Evolutionary conservation across 495 filamentous ascomycete genomes (phyloP), one percentile per base, ranked within the genome.

Genomic region (Daldinia caldariorum): DNA sequence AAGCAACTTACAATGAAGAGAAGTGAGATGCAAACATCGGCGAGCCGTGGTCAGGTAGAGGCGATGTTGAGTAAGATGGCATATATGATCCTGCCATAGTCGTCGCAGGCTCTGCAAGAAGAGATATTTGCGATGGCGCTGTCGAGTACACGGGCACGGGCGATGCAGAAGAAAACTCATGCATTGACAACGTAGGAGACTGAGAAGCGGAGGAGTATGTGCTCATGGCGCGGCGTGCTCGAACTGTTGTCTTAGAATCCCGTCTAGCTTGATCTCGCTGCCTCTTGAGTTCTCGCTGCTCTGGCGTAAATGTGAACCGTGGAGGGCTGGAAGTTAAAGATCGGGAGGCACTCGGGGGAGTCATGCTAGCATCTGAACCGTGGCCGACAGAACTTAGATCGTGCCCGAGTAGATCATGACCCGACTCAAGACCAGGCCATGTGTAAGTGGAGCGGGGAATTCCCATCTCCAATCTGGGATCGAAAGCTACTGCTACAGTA

Each of bases 261-360:
- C 80, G 78, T 26, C 83, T 76, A 35, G 77, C 81, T 56, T 82
- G 82, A 60, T 84, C 82, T 45, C 78, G 76, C 61, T 85, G 83
- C 47, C 80, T 78, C 71, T 84, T 85, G 4, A 84, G 70, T 57
- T 83, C 82, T 50, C 83, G 77, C 67, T 84, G 82, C 67, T 84
- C 82, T 4, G 82, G 74, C 6, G 81, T 83, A 47, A 85, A 75
- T 10, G 74, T 75, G 58, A 70, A 77, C 57, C 81, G 76, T 3
- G 83, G 81, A 4, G 82, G 82, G 77, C 83, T 84, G 29, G 79
- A 78, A 32, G 81, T 84, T 47, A 80, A 76, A 7, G 82, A 84
- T 66, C 81, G 74, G 12, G 83, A 81, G 29, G 67, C 76, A 58
- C 77, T 81, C 13, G 80, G 81, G 31, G 81, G 81, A 5, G 79